phyloP scores from a whole-genome alignment of 1,139 yeast species.

The Diutina rugosa region DNA sequence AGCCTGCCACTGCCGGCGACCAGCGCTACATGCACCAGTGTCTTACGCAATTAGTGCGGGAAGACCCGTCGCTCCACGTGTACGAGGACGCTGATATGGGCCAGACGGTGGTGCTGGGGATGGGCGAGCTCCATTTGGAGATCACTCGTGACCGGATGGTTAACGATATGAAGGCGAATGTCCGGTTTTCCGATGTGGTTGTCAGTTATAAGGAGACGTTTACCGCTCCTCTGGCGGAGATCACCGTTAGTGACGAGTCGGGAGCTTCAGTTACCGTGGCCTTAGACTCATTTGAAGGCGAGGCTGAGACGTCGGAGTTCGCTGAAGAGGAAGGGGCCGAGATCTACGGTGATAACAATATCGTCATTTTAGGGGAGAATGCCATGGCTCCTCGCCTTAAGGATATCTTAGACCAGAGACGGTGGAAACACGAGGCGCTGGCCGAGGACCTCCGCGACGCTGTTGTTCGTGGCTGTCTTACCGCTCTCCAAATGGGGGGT shows the following conservation, averaged over 20 bases:
- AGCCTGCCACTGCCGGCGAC: slow-evolving; percentile 78
- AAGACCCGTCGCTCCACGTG: slow-evolving; percentile 66
- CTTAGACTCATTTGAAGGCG: slow-evolving; percentile 42
- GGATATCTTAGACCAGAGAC: slow-evolving; percentile 18
- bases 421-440: slow-evolving; percentile 40
- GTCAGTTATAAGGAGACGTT: slow-evolving; percentile 83
- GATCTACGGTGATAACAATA: slow-evolving; percentile 22
- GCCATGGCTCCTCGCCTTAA: slow-evolving; percentile 17
- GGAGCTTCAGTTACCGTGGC: slow-evolving; percentile 13
- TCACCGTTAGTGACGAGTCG: neutral
- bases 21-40: slow-evolving; percentile 57
- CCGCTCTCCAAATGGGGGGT: slow-evolving; percentile 74
- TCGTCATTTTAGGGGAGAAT: slow-evolving; percentile 16
- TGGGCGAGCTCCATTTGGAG: slow-evolving; percentile 93
- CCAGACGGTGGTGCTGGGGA: slow-evolving; percentile 78
- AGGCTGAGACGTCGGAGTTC: slow-evolving; percentile 18
- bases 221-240: slow-evolving; percentile 8
- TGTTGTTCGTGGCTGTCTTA: slow-evolving; percentile 46
- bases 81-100: slow-evolving; percentile 75
- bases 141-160: slow-evolving; percentile 70
- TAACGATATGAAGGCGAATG: slow-evolving; percentile 71
- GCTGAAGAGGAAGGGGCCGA: slow-evolving; percentile 29
- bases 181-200: slow-evolving; percentile 68
- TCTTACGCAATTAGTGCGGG: slow-evolving; percentile 51
- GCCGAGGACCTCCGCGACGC: slow-evolving; percentile 40